A percentile compares a stretch with the other conserved stretches of the same genome.
These are phyloP conservation scores for Austroboletus niveus DNA, from an alignment of 1,284 basidiomycete genomes.

Conservation along the genomic window DNA sequence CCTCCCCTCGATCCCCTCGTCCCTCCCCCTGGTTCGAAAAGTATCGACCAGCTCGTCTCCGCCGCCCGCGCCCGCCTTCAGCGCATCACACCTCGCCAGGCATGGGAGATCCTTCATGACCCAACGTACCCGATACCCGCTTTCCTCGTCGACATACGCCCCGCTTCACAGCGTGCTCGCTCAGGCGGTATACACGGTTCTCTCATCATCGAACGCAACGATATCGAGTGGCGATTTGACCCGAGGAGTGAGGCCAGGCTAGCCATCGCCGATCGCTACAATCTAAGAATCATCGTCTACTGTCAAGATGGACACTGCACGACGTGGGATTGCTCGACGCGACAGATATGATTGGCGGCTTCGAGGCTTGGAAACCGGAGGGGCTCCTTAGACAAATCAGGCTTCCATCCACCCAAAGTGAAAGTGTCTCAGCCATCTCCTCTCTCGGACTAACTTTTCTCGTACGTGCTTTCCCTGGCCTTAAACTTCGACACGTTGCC, in stretches of 20 bases:
- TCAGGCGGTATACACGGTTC: constrained; percentile 50
- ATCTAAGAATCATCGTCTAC: constrained; percentile 66
- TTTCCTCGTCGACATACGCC: constrained; percentile 74
- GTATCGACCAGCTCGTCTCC: constrained; percentile 53
- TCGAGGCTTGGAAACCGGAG: constrained; percentile 63
- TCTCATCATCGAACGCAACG: constrained; percentile 61
- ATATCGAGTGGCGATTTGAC: constrained; percentile 74
- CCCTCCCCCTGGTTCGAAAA: constrained; percentile 55
- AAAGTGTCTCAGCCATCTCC: constrained; percentile 8
- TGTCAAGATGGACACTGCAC: constrained; percentile 70
- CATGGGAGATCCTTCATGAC: constrained; percentile 56
- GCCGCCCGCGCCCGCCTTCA: constrained; percentile 60
- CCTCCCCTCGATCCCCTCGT: constrained; percentile 51
- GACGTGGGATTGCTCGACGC: constrained; percentile 67
- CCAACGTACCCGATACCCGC: constrained; percentile 45
- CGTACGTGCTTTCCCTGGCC: no score
- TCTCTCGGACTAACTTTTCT: no score
- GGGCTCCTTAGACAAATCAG: constrained; percentile 51
- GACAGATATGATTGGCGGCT: constrained; percentile 74
- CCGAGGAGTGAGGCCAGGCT: constrained; percentile 56
- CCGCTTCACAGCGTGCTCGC: constrained; percentile 49
- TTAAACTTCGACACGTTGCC: no score
- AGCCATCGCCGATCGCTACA: constrained; percentile 66
- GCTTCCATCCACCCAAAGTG: constrained; percentile 31
- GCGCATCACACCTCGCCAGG: constrained; percentile 51